These are phyloP conservation scores for Potentilla sterilis DNA, from an alignment of 306 rosid species.

Conservation along the genomic window DNA sequence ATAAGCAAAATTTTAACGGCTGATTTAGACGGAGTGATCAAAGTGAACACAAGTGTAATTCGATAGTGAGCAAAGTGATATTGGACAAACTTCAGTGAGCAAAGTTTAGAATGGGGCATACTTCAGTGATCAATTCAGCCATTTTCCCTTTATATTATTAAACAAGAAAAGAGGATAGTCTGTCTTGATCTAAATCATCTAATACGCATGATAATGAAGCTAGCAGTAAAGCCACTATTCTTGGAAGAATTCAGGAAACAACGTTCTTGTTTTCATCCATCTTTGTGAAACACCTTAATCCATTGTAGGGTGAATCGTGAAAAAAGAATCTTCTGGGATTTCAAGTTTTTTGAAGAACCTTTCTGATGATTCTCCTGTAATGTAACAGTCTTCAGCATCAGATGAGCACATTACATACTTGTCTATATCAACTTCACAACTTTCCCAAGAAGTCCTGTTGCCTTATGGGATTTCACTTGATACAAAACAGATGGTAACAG, in stretches of 20 bases:
- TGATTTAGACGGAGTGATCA: too few relatives aligned
- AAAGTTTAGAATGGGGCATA: too few relatives aligned
- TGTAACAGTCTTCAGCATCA: slow-evolving; percentile 55
- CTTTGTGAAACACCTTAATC: neutral
- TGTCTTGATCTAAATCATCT: neutral
- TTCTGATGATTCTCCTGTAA: slow-evolving; percentile 22
- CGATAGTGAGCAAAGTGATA: too few relatives aligned
- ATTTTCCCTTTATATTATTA: too few relatives aligned
- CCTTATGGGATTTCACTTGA: slow-evolving; percentile 38
- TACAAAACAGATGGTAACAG: slow-evolving; percentile 60
- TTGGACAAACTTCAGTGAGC: too few relatives aligned
- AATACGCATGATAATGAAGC: neutral
- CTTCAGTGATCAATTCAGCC: too few relatives aligned
- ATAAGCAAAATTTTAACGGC: too few relatives aligned
- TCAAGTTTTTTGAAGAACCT: slow-evolving; percentile 4
- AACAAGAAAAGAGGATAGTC: neutral
- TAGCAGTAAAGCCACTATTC: neutral
- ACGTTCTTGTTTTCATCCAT: neutral
- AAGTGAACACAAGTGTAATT: too few relatives aligned
- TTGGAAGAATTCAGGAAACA: too few relatives aligned
- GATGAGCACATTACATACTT: slow-evolving; percentile 48
- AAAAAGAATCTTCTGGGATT: neutral
- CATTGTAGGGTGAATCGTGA: neutral
- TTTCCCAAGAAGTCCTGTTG: slow-evolving; percentile 52
- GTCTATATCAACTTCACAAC: slow-evolving; percentile 70